A percentile compares a stretch with the other conserved stretches of the same genome.
Conservation (phyloP, 108 stramenopile genomes). For the Nitzschia putrida region DNA sequence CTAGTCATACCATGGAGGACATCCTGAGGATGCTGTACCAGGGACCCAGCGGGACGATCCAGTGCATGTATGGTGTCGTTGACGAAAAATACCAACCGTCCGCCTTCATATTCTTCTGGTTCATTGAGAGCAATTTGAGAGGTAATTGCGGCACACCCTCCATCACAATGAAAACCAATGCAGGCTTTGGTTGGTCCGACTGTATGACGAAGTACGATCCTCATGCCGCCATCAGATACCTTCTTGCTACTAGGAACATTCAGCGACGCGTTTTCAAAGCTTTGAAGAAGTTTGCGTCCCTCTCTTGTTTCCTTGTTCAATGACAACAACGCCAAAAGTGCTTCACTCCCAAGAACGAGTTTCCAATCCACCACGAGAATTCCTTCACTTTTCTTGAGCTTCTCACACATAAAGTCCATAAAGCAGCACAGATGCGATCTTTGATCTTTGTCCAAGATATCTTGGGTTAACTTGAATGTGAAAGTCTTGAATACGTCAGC, state of each 20-base stretch:
- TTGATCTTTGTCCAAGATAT: not conserved
- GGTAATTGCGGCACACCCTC: conserved; percentile 29
- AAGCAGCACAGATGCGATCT: not conserved
- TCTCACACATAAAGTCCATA: not conserved
- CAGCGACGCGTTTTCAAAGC: no score
- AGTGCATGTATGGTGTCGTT: conserved; percentile 30
- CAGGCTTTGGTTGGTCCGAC: conserved; percentile 37
- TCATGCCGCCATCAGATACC: not conserved
- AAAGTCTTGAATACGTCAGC: not conserved
- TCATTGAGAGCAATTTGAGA: conserved; percentile 42
- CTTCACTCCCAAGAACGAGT: no score
- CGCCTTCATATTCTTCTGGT: conserved; percentile 40
- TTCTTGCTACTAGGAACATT: not conserved
- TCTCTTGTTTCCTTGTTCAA: no score
- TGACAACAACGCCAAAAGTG: no score
- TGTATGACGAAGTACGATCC: conserved; percentile 40
- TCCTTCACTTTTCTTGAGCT: no score
- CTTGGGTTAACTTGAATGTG: not conserved
- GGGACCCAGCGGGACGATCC: conserved; percentile 33
- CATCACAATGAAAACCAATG: conserved; percentile 51
- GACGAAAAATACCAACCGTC: conserved; percentile 39
- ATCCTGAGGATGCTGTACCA: conserved; percentile 32
- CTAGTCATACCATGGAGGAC: conserved; percentile 45
- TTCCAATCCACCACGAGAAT: no score
- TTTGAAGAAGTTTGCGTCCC: no score